phyloP scores from a whole-genome alignment of 495 filamentous ascomycete genomes.

The Penicillium atrosanguineum region DNA sequence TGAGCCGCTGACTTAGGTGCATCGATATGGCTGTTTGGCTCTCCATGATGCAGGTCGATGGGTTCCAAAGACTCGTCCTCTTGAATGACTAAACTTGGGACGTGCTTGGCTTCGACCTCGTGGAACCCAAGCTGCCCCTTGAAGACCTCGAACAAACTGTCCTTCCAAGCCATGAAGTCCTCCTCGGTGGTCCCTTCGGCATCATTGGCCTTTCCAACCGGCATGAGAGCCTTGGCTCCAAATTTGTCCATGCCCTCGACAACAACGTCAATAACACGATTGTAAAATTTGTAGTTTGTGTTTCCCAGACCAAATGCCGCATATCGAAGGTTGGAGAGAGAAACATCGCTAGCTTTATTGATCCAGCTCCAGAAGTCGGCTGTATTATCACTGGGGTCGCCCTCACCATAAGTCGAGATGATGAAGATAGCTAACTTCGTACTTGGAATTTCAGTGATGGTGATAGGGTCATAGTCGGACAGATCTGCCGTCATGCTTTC shows the following conservation, averaged over 20 bases:
- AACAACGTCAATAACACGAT: slow-evolving; percentile 43
- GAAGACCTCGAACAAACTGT: slow-evolving; percentile 39
- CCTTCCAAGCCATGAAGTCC: slow-evolving; percentile 52
- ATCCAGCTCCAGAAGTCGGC: slow-evolving; percentile 47
- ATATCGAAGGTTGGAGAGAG: slow-evolving; percentile 39
- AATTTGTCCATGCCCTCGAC: slow-evolving; percentile 31
- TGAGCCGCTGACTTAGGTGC: slow-evolving; percentile 24
- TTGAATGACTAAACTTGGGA: slow-evolving; percentile 38
- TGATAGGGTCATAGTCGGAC: slow-evolving; percentile 47
- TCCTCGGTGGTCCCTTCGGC: slow-evolving; percentile 47
- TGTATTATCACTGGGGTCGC: slow-evolving; percentile 54
- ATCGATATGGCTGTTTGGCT: slow-evolving; percentile 27
- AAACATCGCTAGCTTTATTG: slow-evolving; percentile 21
- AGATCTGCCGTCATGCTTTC: slow-evolving; percentile 45
- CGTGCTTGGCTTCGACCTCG: slow-evolving; percentile 37
- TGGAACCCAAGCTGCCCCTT: slow-evolving; percentile 32
- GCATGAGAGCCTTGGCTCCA: slow-evolving; percentile 40
- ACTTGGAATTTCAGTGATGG: slow-evolving; percentile 35
- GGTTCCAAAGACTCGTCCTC: slow-evolving; percentile 37
- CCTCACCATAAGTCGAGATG: slow-evolving; percentile 54
- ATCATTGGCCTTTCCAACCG: slow-evolving; percentile 45
- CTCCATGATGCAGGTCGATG: slow-evolving; percentile 40
- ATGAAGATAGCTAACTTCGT: slow-evolving; percentile 49
- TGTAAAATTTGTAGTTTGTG: slow-evolving; percentile 53
- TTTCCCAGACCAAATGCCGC: slow-evolving; percentile 49